Evolutionary conservation across 805 yeast species (phyloP), one percentile per base, ranked within the genome.

Genomic region (Candida endomychidarum): DNA sequence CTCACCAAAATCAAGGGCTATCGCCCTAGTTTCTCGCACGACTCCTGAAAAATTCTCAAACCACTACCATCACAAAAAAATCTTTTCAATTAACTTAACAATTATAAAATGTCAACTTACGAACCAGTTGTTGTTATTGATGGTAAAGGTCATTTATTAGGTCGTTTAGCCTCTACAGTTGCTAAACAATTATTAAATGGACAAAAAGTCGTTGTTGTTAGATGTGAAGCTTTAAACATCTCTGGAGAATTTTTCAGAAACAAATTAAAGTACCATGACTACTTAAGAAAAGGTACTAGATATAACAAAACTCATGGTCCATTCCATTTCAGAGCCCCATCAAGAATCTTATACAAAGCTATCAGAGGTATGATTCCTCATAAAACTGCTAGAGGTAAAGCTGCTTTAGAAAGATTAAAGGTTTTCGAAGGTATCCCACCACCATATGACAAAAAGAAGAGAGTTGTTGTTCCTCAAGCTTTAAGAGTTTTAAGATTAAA

Each of bases 251-350:
- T 93, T 75, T 93, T 93, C 96, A 90, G 99, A 82, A 88, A 91
- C 85, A 93, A 93, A 80, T 85, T 91, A 77, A 93, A 93, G 86
- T 93, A 89, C 93, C 97, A 90, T 77, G 99, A 95, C 73, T 93
- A 90, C 89, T 85, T 93, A 77, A 90, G 99, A 84, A 93, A 93
- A 84, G 86, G 95, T 65, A 90, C 99, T 70, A 86, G 96, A 79
- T 93, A 74, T 90, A 93, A 93, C 96, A 89, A 89, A 80, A 84
- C 81, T 67, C 85, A 89, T 74, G 99, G 99, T 80, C 98, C 98
- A 68, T 93, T 91, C 97, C 99, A 93, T 75, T 93, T 93, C 96
- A 93, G 98, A 79, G 99, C 99, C 53, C 99, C 99, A 75, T 90
- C 98, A 53, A 89, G 98, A 80, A 91, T 93, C 77, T 89, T 93